These are phyloP conservation scores for Sphenostylis stenocarpa DNA, from an alignment of 306 rosid species.

Conservation along the genomic window DNA sequence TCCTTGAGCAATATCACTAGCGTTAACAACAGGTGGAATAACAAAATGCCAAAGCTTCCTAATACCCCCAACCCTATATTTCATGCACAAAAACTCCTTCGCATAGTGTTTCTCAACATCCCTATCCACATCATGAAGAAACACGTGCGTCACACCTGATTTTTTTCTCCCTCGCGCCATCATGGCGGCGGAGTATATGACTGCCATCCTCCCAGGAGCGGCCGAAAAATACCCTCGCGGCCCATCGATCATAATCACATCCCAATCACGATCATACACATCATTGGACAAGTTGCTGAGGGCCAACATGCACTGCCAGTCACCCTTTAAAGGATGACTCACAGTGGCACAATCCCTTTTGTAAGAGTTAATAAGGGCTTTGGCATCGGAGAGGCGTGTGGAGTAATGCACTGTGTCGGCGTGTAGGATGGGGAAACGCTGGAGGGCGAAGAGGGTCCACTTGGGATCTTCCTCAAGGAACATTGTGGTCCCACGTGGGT, in stretches of 20 bases:
- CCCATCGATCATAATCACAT: conserved; percentile 79
- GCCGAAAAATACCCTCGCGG: conserved; percentile 61
- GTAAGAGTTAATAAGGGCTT: conserved; percentile 43
- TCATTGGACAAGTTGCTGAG: conserved; percentile 45
- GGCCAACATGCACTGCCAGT: conserved; percentile 55
- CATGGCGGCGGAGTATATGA: conserved; percentile 73
- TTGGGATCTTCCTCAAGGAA: conserved; percentile 80
- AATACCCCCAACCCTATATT: conserved; percentile 57
- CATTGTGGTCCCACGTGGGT: conserved; percentile 73
- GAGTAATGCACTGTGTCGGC: conserved; percentile 48
- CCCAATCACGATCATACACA: conserved; percentile 78
- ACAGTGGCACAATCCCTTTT: conserved; percentile 34
- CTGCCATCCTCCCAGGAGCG: conserved; percentile 84
- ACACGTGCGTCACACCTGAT: conserved; percentile 80
- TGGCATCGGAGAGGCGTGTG: conserved; percentile 62
- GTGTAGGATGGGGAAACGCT: conserved; percentile 53
- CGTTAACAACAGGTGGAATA: conserved; percentile 48
- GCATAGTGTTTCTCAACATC: conserved; percentile 69
- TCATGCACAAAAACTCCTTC: conserved; percentile 68
- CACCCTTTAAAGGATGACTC: conserved; percentile 24
- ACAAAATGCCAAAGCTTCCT: conserved; percentile 85
- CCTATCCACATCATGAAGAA: conserved; percentile 75
- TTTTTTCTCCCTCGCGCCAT: conserved; percentile 71
- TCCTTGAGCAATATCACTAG: conserved; percentile 18
- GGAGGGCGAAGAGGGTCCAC: conserved; percentile 58